Evolutionary conservation across 345 rosid genomes (phyloP).

Genomic region (Eucalyptus regnans): DNA sequence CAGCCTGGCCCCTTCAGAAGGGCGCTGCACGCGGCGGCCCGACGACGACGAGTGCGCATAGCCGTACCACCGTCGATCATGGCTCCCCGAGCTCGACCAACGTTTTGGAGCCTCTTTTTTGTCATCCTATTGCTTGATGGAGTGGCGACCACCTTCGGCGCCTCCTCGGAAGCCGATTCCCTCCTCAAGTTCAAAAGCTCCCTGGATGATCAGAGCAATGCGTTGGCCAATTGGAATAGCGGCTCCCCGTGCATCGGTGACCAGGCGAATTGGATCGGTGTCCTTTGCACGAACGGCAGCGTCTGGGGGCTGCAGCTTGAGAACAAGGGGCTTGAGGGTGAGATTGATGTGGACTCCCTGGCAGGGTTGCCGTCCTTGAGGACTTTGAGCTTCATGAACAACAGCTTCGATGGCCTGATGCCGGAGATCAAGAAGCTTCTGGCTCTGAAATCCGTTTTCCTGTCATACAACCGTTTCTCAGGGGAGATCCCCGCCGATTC

Average conservation of each 20-base stretch:
- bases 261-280: conserved; percentile 45
- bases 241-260: conserved; percentile 22
- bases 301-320: conserved; percentile 68
- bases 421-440: conserved; percentile 40
- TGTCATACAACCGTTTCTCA: conserved; percentile 52
- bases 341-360: conserved; percentile 27
- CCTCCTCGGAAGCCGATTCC: conserved; percentile 19
- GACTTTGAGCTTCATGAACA: conserved; percentile 51
- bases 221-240: conserved; percentile 31
- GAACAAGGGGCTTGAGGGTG: conserved; percentile 42
- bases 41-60: conserved; percentile 26
- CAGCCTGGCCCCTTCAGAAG: conserved; percentile 24
- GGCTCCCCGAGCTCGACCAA: neutral
- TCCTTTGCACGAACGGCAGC: conserved; percentile 23
- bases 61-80: neutral
- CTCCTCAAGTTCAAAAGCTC: conserved; percentile 58
- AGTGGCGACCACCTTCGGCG: neutral
- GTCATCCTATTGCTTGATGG: neutral
- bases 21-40: conserved; percentile 62
- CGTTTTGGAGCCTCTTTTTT: neutral
- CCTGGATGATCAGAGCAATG: conserved; percentile 4
- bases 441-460: conserved; percentile 36
- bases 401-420: conserved; percentile 45
- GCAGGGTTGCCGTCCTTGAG: conserved; percentile 23
- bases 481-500: conserved; percentile 41